A percentile compares a stretch with the other conserved stretches of the same genome.
These are phyloP conservation scores for Lolium rigidum DNA, from an alignment of 176 grass and related monocot species.

Conservation along the genomic window DNA sequence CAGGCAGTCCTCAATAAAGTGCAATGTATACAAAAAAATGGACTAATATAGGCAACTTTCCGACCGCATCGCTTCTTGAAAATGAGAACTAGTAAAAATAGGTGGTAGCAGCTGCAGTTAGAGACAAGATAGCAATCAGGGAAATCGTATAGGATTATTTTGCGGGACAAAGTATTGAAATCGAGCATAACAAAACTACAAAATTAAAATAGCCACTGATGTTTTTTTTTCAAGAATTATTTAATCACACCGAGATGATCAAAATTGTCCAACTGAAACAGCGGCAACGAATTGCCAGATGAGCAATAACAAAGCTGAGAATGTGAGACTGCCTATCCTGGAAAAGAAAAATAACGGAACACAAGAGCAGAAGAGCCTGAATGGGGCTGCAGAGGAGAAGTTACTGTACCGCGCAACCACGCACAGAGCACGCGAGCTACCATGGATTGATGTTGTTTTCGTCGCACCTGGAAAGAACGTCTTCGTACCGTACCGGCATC, in stretches of 20 bases:
- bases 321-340: neutral
- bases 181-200: neutral
- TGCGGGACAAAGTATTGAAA: neutral
- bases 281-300: neutral
- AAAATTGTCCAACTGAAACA: neutral
- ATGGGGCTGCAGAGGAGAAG: neutral
- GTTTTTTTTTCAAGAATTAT: too few relatives aligned
- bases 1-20: neutral
- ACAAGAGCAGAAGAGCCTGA: neutral
- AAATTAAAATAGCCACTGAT: neutral
- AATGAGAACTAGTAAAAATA: neutral
- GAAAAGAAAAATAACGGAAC: neutral
- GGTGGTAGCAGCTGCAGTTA: constrained; percentile 9
- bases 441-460: neutral
- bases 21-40: neutral
- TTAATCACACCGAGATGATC: too few relatives aligned
- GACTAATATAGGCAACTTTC: neutral
- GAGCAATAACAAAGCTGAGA: neutral
- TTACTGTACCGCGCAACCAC: neutral
- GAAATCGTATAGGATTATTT: neutral
- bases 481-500: too few relatives aligned
- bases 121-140: constrained; percentile 2
- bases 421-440: neutral
- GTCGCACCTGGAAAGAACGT: neutral
- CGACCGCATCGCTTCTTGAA: neutral